These are phyloP conservation scores for Amanita muscaria DNA, from an alignment of 768 basidiomycete genomes.

Conservation along the genomic window DNA sequence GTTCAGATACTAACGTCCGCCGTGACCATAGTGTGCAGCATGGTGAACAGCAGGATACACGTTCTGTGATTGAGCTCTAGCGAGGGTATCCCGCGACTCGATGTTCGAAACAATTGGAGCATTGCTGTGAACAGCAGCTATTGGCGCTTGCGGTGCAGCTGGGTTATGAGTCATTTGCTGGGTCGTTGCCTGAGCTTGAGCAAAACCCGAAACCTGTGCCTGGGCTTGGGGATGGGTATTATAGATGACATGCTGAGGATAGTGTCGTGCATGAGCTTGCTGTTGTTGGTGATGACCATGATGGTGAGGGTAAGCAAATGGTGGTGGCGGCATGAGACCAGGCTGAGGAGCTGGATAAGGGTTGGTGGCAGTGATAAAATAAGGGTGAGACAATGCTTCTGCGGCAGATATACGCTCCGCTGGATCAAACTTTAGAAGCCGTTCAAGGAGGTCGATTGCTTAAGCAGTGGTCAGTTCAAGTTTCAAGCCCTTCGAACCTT, in stretches of 20 bases:
- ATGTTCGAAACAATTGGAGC: slow-evolving; percentile 5
- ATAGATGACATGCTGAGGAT: slow-evolving; percentile 17
- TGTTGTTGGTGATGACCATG: slow-evolving; percentile 36
- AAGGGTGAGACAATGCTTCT: slow-evolving; percentile 87
- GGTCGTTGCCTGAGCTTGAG: slow-evolving; percentile 10
- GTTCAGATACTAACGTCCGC: slow-evolving; percentile 16
- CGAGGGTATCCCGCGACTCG: slow-evolving; percentile 2
- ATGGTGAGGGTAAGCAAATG: slow-evolving; percentile 62
- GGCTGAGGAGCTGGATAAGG: slow-evolving; percentile 36
- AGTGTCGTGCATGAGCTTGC: slow-evolving; percentile 18
- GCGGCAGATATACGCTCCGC: slow-evolving; percentile 84
- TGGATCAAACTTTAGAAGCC: slow-evolving; percentile 93
- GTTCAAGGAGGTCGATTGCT: slow-evolving; percentile 92
- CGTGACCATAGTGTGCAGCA: slow-evolving; percentile 18
- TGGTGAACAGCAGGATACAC: slow-evolving; percentile 19
- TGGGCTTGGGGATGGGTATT: slow-evolving; percentile 7
- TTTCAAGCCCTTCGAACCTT: not conserved
- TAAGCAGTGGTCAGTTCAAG: slow-evolving; percentile 13
- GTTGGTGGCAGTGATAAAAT: slow-evolving; percentile 60
- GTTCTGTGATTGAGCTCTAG: slow-evolving; percentile 7
- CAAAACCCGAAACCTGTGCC: slow-evolving; percentile 4
- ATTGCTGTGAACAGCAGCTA: slow-evolving; percentile 5
- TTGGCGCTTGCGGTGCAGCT: not conserved
- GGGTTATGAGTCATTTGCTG: slow-evolving; percentile 8
- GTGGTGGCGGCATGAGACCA: slow-evolving; percentile 58